Evolutionary conservation across 1,139 yeast species (phyloP), one percentile per base, ranked within the genome.

Genomic region (Debaryomyces sp.): DNA sequence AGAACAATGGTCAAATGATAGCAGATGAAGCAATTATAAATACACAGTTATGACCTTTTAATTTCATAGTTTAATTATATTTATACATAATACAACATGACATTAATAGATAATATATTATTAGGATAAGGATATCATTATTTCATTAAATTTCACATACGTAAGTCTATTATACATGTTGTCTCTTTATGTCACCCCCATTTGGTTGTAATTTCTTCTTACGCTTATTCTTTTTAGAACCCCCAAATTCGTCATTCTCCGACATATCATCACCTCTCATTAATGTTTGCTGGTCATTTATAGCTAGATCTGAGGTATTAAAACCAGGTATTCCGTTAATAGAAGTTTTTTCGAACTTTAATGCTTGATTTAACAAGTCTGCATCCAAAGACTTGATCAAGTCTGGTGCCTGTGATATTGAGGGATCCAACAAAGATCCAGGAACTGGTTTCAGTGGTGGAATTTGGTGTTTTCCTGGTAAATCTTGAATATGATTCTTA

Each of bases 401-500:
- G 50, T 73, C 72, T 2, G 79, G 81, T 1, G 66, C 61, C 48
- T 67, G 71, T 6, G 63, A 64, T 30, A 71, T 50, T 55, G 73
- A 63, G 43, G 85, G 78, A 66, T 81, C 83, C 48, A 80, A 68
- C 23, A 81, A 71, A 3, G 78, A 73, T 15, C 84, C 71, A 50
- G 88, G 72, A 48, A 84, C 66, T 46, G 87, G 78, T 61, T 82
- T 73, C 39, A 76, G 77, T 1, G 73, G 75, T 13, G 89, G 86
- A 40, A 85, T 82, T 43, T 74, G 77, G 58, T 86, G 89, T 60
- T 85, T 85, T 1, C 97, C 97, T 0, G 97, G 89, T 33, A 94
- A 72, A 58, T 92, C 97, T 32, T 80, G 77, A 15, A 94, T 87
- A 62, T 92, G 98, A 56, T 91, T 91, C 66, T 92, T 94, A 70